Base-by-base conservation (phyloP, 192 early-diverging fungal genomes). In the Spizellomyces sp. region DNA sequence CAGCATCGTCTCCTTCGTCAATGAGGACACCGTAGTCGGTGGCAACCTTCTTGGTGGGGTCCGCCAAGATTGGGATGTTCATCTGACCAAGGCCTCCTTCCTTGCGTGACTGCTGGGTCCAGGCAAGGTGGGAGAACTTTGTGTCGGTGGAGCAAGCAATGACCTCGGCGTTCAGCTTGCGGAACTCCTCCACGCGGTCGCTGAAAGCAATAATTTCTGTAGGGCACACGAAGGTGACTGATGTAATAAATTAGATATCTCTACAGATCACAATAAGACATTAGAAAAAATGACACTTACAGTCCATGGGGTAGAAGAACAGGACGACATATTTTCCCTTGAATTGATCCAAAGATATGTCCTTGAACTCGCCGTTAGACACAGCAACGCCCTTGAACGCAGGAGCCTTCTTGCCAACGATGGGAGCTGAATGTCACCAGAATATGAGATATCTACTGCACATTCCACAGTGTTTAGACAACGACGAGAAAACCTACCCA, bases 261-360 rank as follows among this genome's bases (percentile, higher is more conserved):
- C 27, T 36, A 36, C 27, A 0, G 27, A 36, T 36, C 27, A 36
- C 3, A 3, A 3, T 0, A 36, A 36, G 27, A 36, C 1, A 36
- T 36, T 36, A 36, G 27, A 36, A 36, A 2, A 36, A 58, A 58
- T 42, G 60, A 47, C 9, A 61, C 68, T 69, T 61, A 69, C 68
- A 96, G 81, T 95, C 95, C 66, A 94, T 87, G 61, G 95, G 95
- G 86, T 95, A 96, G 79, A 93, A 92, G 80, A 93, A 91, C 47
- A 95, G 84, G 21, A 93, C 88, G 19, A 94, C 66, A 70, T 77
- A 84, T 66, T 81, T 81, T 42, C 82, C 82, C 73, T 82, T 84
- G 80, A 69, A 86, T 52, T 87, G 83, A 56, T 76, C 81, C 57
- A 93, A 81, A 17, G 84, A 84, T 44, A 93, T 72, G 45, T 71